Conservation (phyloP, 2,329 filamentous ascomycete genomes). For the Rhinocladiella mackenziei region DNA sequence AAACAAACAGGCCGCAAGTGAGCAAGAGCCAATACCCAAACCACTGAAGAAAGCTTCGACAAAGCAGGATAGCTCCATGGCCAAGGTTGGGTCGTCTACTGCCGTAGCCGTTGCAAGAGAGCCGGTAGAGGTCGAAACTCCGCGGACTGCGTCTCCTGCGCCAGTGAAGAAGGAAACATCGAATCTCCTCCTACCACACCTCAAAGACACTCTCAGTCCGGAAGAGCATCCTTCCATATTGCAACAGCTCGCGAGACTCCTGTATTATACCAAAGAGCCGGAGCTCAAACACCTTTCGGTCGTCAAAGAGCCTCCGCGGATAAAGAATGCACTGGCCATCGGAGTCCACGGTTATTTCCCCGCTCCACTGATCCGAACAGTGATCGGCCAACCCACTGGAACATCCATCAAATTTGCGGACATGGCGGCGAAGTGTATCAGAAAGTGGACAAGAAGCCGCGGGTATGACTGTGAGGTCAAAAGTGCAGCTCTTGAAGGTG, state of each 20-base stretch:
- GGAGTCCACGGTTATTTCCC: conserved; percentile 94
- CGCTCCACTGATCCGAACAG: conserved; percentile 76
- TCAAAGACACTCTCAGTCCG: conserved; percentile 45
- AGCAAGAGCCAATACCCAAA: neutral
- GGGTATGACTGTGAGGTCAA: conserved; percentile 79
- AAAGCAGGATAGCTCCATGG: conserved; percentile 25
- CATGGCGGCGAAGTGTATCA: conserved; percentile 77
- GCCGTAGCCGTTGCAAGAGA: conserved; percentile 29
- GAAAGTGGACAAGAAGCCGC: conserved; percentile 71
- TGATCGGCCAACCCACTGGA: conserved; percentile 91
- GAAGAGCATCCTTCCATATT: conserved; percentile 59
- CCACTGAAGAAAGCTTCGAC: conserved; percentile 32
- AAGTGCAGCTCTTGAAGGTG: conserved; percentile 89
- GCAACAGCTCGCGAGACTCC: conserved; percentile 48
- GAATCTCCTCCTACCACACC: conserved; percentile 48
- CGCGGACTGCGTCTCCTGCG: conserved; percentile 24
- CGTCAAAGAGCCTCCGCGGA: conserved; percentile 62
- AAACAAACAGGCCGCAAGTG: no score
- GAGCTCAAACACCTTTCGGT: conserved; percentile 68
- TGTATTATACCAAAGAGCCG: conserved; percentile 53
- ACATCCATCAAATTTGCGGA: conserved; percentile 92
- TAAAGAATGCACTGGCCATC: conserved; percentile 85
- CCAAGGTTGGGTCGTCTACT: conserved; percentile 23
- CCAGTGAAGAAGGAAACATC: conserved; percentile 35
- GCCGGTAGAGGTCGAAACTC: conserved; percentile 25